A percentile compares a stretch with the other conserved stretches of the same genome.
Evolutionary conservation across 2,329 filamentous ascomycete genomes (phyloP).

Genomic region (Neonectria ditissima): DNA sequence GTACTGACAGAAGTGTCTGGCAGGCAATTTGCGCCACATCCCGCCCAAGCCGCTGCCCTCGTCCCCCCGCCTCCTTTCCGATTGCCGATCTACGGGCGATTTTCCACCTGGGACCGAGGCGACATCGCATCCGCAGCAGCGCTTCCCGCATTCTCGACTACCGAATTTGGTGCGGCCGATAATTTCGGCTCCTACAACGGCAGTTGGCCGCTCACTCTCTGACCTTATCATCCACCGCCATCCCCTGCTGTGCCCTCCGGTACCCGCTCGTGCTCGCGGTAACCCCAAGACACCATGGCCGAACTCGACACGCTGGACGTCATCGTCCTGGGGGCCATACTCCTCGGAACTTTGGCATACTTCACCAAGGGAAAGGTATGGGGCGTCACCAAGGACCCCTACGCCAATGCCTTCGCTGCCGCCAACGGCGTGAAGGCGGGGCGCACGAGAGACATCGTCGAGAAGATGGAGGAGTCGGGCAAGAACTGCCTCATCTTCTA

Average conservation of each 20-base stretch:
- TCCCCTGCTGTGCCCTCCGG: conserved; percentile 18
- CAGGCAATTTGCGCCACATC: conserved; percentile 41
- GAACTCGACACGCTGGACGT: conserved; percentile 97
- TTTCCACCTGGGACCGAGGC: conserved; percentile 25
- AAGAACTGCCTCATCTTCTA: conserved; percentile 99
- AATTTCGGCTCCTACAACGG: conserved; percentile 25
- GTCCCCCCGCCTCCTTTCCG: conserved; percentile 44
- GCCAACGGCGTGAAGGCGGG: conserved; percentile 79
- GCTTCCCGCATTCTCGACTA: conserved; percentile 8
- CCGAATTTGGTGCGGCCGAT: conserved; percentile 10
- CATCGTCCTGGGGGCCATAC: conserved; percentile 85
- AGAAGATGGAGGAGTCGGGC: conserved; percentile 94
- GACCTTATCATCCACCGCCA: conserved; percentile 23
- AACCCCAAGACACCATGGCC: conserved; percentile 73
- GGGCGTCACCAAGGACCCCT: conserved; percentile 89
- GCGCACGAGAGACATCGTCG: conserved; percentile 90
- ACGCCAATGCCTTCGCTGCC: conserved; percentile 79
- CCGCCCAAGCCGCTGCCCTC: conserved; percentile 10
- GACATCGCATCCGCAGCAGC: conserved; percentile 13
- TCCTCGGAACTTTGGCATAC: conserved; percentile 91
- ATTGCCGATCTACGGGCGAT: conserved; percentile 36
- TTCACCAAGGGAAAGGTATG: conserved; percentile 98
- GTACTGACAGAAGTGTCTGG: conserved; percentile 14
- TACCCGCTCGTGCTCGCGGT: conserved; percentile 24
- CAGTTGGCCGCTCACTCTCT: conserved; percentile 20